Percentiles rank a stretch among this genome's conserved stretches.
These are phyloP conservation scores for Staphylotrichum longicolle DNA, from an alignment of 495 filamentous ascomycete species.

Conservation along the genomic window DNA sequence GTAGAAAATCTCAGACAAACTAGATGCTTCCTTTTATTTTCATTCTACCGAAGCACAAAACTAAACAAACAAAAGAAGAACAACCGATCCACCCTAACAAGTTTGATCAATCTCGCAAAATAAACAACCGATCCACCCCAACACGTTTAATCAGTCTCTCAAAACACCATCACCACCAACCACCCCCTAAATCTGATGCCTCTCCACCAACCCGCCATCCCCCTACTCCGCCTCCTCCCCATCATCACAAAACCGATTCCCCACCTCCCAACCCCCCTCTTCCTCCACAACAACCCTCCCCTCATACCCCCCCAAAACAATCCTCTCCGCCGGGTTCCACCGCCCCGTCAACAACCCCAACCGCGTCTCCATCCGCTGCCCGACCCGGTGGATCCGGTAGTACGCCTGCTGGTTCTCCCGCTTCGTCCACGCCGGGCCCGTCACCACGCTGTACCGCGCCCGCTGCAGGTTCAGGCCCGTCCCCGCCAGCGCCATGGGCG, in stretches of 20 bases:
- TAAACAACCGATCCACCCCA: too few species aligned
- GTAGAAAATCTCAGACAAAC: too few species aligned
- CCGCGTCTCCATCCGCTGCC: constrained; percentile 23
- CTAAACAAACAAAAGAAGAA: too few species aligned
- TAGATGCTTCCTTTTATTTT: too few species aligned
- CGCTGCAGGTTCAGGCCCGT: constrained; percentile 34
- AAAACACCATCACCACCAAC: too few species aligned
- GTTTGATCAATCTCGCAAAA: too few species aligned
- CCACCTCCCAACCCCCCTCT: constrained; percentile 8
- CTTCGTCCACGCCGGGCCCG: constrained; percentile 30
- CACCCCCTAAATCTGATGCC: constrained; percentile 9
- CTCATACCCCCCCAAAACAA: constrained; percentile 21
- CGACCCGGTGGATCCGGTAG: constrained; percentile 28
- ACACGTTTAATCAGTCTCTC: too few species aligned
- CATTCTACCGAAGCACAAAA: too few species aligned
- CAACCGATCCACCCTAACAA: too few species aligned
- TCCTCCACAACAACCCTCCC: constrained; percentile 13
- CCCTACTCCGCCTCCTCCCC: not conserved
- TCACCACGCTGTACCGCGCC: constrained; percentile 28
- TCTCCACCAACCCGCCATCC: constrained; percentile 14
- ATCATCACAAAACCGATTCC: constrained; percentile 5
- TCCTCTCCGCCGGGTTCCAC: constrained; percentile 30
- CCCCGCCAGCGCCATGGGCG: constrained; percentile 25
- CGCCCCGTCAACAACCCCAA: constrained; percentile 21
- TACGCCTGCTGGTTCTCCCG: constrained; percentile 33